Evolutionary conservation across 805 yeast species (phyloP), one percentile per base, ranked within the genome.

Genomic region (Hanseniaspora occidentalis): DNA sequence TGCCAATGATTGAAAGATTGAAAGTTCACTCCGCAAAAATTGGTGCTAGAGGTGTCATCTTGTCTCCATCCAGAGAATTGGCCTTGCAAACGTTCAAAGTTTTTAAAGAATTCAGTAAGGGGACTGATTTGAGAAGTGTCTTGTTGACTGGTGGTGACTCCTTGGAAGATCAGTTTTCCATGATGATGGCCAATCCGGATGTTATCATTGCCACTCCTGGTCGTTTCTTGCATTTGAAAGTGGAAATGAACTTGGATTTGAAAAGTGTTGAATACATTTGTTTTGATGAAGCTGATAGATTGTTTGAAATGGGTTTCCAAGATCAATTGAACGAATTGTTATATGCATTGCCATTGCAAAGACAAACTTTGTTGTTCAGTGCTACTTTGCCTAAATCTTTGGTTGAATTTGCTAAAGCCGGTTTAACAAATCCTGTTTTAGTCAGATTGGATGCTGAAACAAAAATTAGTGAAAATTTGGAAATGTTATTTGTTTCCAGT

Each of bases 331-430:
- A 83, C 54, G 97, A 89, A 59, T 70, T 92, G 49, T 62, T 92
- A 36, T 89, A 85, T 1, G 70, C 92, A 1, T 68, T 92, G 44
- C 95, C 97, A 0, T 60, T 84, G 16, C 67, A 69, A 22, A 75
- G 97, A 56, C 98, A 92, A 61, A 81, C 96, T 0, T 66, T 92
- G 31, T 67, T 92, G 49, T 92, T 92, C 50, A 84, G 95, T 31
- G 99, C 99, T 1, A 92, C 99, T 0, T 71, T 92, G 40, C 99
- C 99, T 8, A 75, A 79, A 44, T 75, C 89, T 0, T 71, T 92
- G 50, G 96, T 92, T 20, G 96, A 89, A 52, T 92, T 92, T 65
- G 98, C 98, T 39, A 86, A 88, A 56, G 97, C 97, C 4, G 99
- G 99, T 6, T 69, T 92, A 37, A 72, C 79, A 2, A 89, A 86